Conservation (phyloP, 2,329 filamentous ascomycete genomes). For the Microdochium bolleyi region DNA sequence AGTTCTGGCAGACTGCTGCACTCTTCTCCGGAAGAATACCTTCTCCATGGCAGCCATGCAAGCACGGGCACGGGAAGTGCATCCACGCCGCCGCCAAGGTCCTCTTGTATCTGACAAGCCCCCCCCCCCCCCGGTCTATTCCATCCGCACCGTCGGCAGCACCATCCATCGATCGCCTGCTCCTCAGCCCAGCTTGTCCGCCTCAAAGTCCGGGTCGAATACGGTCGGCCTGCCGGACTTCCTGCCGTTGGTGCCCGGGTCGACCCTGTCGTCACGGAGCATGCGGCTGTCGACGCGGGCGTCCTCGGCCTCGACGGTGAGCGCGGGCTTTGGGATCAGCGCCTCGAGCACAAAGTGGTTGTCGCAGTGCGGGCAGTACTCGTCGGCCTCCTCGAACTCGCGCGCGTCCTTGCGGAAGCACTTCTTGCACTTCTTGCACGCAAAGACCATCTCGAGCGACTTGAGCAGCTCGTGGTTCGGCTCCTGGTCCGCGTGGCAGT, state of each 20-base stretch:
- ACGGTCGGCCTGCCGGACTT: slow-evolving; percentile 31
- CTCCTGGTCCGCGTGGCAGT: slow-evolving; percentile 83
- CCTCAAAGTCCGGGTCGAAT: slow-evolving; percentile 69
- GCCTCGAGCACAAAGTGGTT: slow-evolving; percentile 97
- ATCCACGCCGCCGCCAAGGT: no score
- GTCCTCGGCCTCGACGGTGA: slow-evolving; percentile 90
- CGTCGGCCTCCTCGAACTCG: slow-evolving; percentile 93
- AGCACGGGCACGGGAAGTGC: no score
- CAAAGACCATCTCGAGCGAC: slow-evolving; percentile 82
- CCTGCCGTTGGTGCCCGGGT: slow-evolving; percentile 44
- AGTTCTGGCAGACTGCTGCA: no score
- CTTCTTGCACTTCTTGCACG: slow-evolving; percentile 98
- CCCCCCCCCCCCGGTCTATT: no score
- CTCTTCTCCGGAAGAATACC: no score
- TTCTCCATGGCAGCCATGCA: no score
- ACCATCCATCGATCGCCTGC: no score
- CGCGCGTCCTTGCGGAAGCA: slow-evolving; percentile 89
- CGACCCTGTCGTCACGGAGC: slow-evolving; percentile 82
- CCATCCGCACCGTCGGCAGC: no score
- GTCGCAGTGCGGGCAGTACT: slow-evolving; percentile 98
- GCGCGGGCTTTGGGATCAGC: slow-evolving; percentile 68
- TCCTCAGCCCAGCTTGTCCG: slow-evolving; percentile 69
- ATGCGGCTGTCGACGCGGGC: slow-evolving; percentile 78
- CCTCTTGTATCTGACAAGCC: no score
- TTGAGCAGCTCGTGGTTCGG: slow-evolving; percentile 65